Evolutionary conservation across 208 protist genomes (phyloP), one percentile per base, ranked within the genome.

Genomic region (Acanthamoeba royreba): DNA sequence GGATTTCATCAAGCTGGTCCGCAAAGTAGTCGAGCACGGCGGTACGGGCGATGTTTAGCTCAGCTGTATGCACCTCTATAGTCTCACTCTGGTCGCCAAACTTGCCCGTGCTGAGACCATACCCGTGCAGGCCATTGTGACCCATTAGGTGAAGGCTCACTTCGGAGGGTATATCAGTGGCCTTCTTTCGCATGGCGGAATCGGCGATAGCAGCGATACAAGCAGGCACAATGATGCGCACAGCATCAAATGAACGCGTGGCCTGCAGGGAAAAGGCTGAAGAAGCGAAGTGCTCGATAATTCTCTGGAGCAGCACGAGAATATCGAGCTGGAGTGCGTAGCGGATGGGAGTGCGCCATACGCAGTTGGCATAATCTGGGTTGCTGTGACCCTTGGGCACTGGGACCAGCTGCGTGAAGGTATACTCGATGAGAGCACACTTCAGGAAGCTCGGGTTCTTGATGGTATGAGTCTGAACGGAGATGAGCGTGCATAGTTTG

Each of bases 21-120:
- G 87, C 93, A 49, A 97, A 97, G 94, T 97, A 97, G 90, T 97
- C 96, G 42, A 97, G 87, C 38, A 96, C 93, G 31, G 58, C 38
- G 8, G 96, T 94, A 22, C 96, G 96, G 42, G 95, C 96, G 4
- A 96, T 85, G 61, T 96, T 90, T 19, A 97, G 79, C 93, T 97
- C 96, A 3, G 96, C 95, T 25, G 43, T 92, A 47, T 93, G 66
- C 28, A 96, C 83, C 47, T 46, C 43, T 19, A 97, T 74, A 8
- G 74, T 92, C 40, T 94, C 92, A 13, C 85, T 49, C 69, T 97
- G 96, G 58, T 86, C 40, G 2, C 89, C 93, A 63, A 96, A 94
- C 63, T n/a, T 19, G 46, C 87, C 94, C 11, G 45, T 42, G 49
- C 40, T 53, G 31, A 95, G 47, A 49, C 94, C 95, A 92, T 92